Percentiles rank a stretch among this genome's conserved stretches.
Evolutionary conservation across 1,139 yeast species (phyloP).

Genomic region (Debaryomyces nepalensis): DNA sequence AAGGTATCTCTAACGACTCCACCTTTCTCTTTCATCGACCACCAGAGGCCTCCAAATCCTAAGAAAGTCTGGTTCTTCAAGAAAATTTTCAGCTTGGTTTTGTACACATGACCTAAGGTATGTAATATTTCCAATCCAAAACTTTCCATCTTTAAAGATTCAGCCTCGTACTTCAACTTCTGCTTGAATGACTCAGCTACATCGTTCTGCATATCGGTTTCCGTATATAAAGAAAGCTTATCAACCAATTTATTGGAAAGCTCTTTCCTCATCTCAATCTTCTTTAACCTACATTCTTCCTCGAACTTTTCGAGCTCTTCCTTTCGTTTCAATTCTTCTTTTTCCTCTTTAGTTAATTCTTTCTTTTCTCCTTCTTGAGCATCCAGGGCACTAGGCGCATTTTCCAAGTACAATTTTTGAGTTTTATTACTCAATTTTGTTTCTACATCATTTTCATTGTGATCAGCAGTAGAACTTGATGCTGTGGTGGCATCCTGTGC

Average conservation of each 20-base stretch:
- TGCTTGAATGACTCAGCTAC: constrained; percentile 70
- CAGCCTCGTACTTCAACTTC: constrained; percentile 82
- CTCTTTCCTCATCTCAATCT: constrained; percentile 71
- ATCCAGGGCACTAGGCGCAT: constrained; percentile 17
- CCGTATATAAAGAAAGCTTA: constrained; percentile 77
- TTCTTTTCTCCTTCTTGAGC: constrained; percentile 24
- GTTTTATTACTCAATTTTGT: neutral
- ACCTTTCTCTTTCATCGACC: constrained; percentile 85
- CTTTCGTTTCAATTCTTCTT: constrained; percentile 51
- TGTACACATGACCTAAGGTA: constrained; percentile 79
- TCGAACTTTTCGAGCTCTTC: constrained; percentile 78
- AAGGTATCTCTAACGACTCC: constrained; percentile 84
- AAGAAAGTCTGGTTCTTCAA: constrained; percentile 69
- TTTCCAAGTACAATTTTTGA: constrained; percentile 21
- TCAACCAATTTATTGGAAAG: constrained; percentile 68
- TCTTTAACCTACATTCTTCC: constrained; percentile 73
- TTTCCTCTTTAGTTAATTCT: constrained; percentile 45
- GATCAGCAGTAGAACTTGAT: constrained; percentile 7
- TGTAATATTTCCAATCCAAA: constrained; percentile 92
- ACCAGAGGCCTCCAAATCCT: constrained; percentile 85
- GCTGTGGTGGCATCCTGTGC: constrained; percentile 2
- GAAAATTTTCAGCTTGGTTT: constrained; percentile 65
- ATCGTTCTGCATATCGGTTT: constrained; percentile 73
- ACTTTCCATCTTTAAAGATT: constrained; percentile 87
- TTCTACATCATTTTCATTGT: neutral